Evolutionary conservation across 176 grass and related monocot genomes (phyloP).

Genomic region (Aegilops bicornis): DNA sequence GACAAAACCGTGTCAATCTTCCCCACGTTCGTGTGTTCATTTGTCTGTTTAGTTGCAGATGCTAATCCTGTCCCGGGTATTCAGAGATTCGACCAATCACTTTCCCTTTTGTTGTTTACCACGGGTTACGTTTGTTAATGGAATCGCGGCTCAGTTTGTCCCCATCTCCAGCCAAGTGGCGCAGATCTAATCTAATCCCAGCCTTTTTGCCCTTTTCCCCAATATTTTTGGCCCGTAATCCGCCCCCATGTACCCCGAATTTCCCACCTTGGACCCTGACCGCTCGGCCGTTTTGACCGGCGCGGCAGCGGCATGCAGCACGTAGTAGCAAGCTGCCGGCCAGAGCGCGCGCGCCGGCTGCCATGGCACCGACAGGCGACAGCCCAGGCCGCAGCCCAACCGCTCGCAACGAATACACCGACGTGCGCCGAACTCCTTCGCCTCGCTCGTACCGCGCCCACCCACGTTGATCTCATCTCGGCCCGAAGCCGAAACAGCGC

Average conservation of each 20-base stretch:
- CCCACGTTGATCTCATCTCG: not conserved
- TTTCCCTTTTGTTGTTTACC: not conserved
- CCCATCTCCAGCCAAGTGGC: conserved; percentile 1
- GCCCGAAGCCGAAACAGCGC: not conserved
- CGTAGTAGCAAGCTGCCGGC: not conserved
- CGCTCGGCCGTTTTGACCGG: not conserved
- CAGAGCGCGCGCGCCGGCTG: not conserved
- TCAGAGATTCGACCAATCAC: conserved; percentile 20
- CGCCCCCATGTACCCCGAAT: not conserved
- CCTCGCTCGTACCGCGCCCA: not conserved
- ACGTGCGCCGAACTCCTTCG: conserved; percentile 40
- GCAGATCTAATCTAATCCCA: conserved; percentile 28
- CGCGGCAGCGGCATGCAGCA: not conserved
- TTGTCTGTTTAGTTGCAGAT: not conserved
- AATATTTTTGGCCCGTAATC: not conserved
- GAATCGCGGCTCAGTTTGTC: conserved; percentile 18
- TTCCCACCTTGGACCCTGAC: not conserved
- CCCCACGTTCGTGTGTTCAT: not conserved
- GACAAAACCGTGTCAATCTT: not conserved
- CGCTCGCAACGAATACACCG: conserved; percentile 48
- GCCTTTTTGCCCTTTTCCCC: not conserved
- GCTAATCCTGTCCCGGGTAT: not conserved
- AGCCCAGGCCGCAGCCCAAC: conserved; percentile 31
- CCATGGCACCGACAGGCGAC: conserved; percentile 39
- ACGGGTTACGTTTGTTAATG: conserved; percentile 16